Evolutionary conservation across 495 filamentous ascomycete species (phyloP).

Genomic region (Astrocystis sublimbata): DNA sequence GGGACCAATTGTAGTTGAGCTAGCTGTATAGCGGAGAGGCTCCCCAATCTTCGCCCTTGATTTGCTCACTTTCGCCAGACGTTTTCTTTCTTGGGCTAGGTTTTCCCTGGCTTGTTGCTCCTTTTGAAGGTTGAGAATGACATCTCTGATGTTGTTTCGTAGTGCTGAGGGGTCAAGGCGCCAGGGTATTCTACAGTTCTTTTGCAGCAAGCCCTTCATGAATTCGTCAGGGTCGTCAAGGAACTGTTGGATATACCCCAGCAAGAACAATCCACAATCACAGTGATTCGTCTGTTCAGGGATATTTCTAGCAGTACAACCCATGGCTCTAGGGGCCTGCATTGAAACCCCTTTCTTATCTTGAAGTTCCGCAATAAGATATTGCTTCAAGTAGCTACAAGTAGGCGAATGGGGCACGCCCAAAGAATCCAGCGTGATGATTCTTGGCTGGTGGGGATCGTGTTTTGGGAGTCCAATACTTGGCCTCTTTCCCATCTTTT

Average conservation of each 20-base stretch:
- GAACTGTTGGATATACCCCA: conserved; percentile 83
- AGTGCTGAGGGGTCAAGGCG: conserved; percentile 34
- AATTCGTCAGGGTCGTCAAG: conserved; percentile 68
- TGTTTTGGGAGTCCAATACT: conserved; percentile 35
- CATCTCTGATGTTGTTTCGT: conserved; percentile 38
- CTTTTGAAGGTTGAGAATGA: conserved; percentile 39
- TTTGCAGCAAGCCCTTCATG: conserved; percentile 36
- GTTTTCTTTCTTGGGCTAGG: conserved; percentile 25
- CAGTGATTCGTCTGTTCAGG: conserved; percentile 81
- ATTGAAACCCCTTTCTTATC: conserved; percentile 67
- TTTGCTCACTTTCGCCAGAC: conserved; percentile 15
- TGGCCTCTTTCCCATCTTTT: conserved; percentile 27
- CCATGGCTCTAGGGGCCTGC: conserved; percentile 50
- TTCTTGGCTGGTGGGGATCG: conserved; percentile 54
- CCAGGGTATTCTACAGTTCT: conserved; percentile 36
- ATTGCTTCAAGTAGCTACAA: conserved; percentile 68
- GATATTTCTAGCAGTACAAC: conserved; percentile 67
- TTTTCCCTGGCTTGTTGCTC: conserved; percentile 33
- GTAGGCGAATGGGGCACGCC: conserved; percentile 60
- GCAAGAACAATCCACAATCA: conserved; percentile 85
- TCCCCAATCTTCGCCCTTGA: neutral
- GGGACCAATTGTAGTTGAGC: neutral
- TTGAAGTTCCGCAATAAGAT: conserved; percentile 70
- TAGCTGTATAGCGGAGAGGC: neutral
- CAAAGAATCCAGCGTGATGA: conserved; percentile 90